Percentiles rank a stretch among this genome's conserved stretches.
phyloP scores from a whole-genome alignment of 1,284 basidiomycete genomes.

The Stereum hirsutum region DNA sequence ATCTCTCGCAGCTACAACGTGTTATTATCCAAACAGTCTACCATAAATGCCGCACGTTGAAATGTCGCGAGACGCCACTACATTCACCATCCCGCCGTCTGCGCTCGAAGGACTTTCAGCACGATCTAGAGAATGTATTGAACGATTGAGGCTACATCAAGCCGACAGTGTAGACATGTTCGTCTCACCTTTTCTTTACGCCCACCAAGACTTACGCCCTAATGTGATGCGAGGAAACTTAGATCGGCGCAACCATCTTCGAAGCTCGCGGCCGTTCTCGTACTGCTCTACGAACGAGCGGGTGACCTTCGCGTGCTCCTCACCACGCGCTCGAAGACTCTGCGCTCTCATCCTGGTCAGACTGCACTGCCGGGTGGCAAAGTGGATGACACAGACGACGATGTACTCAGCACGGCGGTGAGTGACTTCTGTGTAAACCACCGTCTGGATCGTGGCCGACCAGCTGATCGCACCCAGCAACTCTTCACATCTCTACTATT shows the following conservation, averaged over 20 bases:
- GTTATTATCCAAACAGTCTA: too few species aligned
- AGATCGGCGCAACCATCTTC: constrained; percentile 38
- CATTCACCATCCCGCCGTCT: background rate
- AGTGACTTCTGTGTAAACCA: constrained; percentile 15
- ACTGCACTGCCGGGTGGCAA: constrained; percentile 83
- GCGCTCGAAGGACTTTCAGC: constrained; percentile 11
- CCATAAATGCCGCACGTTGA: too few species aligned
- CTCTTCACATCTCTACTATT: background rate
- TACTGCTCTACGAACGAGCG: constrained; percentile 64
- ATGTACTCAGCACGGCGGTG: constrained; percentile 67
- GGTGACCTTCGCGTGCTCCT: constrained; percentile 67
- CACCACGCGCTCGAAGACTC: constrained; percentile 73
- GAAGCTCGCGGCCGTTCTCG: constrained; percentile 67
- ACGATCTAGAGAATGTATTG: constrained; percentile 15
- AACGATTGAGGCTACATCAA: background rate
- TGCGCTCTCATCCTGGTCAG: constrained; percentile 72
- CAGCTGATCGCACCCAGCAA: background rate
- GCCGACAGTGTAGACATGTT: constrained; percentile 32
- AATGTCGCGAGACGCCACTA: too few species aligned
- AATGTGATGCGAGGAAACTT: background rate
- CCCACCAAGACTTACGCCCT: background rate
- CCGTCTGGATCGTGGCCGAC: constrained; percentile 2
- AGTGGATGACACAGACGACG: constrained; percentile 57
- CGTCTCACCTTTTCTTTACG: constrained; percentile 23
- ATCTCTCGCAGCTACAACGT: too few species aligned